A percentile compares a stretch with the other conserved stretches of the same genome.
phyloP scores from a whole-genome alignment of 441 rosid genomes.

The Croton laevigatus region DNA sequence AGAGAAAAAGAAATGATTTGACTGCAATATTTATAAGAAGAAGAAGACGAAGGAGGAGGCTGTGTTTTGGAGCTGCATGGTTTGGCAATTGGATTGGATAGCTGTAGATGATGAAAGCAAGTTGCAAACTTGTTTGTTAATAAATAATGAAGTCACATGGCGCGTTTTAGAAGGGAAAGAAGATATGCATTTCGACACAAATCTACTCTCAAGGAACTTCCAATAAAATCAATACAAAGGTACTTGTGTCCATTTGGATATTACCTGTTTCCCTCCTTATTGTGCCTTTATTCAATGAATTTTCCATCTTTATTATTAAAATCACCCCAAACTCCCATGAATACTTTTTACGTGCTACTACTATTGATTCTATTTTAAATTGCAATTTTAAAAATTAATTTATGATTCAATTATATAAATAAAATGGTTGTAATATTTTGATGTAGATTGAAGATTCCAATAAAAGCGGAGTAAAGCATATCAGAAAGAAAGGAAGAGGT shows the following conservation, averaged over 20 bases:
- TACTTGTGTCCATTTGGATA: constrained; percentile 10
- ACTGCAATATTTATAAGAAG: not conserved
- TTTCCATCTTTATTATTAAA: not conserved
- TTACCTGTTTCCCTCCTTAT: not conserved
- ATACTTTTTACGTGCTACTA: too few relatives aligned
- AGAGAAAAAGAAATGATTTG: not conserved
- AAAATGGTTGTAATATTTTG: too few relatives aligned
- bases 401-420: too few relatives aligned
- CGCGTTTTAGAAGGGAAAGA: not conserved
- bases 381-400: too few relatives aligned
- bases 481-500: too few relatives aligned
- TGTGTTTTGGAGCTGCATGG: constrained; percentile 4
- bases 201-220: not conserved
- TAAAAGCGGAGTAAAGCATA: not conserved
- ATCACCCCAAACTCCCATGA: too few relatives aligned
- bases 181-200: not conserved
- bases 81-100: not conserved
- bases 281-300: constrained; percentile 16
- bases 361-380: too few relatives aligned
- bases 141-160: not conserved
- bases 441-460: too few relatives aligned
- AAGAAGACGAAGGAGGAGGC: not conserved
- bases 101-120: not conserved
- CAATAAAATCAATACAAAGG: not conserved
- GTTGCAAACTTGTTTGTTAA: constrained; percentile 12